Evolutionary conservation across 1,284 basidiomycete species (phyloP), one percentile per base, ranked within the genome.

Genomic region (Cutaneotrichosporon mucoides): DNA sequence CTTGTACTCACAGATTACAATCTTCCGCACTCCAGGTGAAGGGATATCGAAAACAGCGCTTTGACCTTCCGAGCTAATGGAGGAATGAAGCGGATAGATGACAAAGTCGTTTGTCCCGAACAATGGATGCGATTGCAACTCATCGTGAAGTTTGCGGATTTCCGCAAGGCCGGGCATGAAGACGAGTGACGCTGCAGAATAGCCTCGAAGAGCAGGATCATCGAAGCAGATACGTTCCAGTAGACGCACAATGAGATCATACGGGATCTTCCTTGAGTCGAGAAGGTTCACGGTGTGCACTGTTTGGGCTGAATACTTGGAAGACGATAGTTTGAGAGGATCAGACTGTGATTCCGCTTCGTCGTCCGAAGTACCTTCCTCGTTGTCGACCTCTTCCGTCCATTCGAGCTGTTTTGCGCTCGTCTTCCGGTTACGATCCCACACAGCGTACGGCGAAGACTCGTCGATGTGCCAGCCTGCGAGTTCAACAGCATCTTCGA

Each of bases 151-250:
- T 53, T 88, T 86, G 42, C 94, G 86, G 60, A 99, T 99, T 76
- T 97, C 94, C 33, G 84, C 76, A 67, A 95, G 78, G 55, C 95
- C 96, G 6, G 96, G 95, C 85, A 99, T 86, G 77, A 99, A 99
- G 61, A 99, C 82, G 42, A 99, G 81, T 48, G 91, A 85, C 0
- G 95, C 96, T 2, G 84, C 79, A 3, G 92, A 96, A 77, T 86
- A 94, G 0, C 57, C 55, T 1, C 24, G 41, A 6, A 72, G 62
- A 0, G 57, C 48, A 0, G 72, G 64, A 63, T 87, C 85, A 53
- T 86, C 83, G 62, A 90, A 88, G 73, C 93, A 98, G n/a, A 98
- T 82, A 37, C 82, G 83, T 74, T 97, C 92, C 37, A 99, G 80
- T 4, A 99, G 80, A n/a, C 84, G 82, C 60, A 95, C 71, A 71